Conservation (phyloP, 148 eudicot species). For the Nepenthes gracilis region DNA sequence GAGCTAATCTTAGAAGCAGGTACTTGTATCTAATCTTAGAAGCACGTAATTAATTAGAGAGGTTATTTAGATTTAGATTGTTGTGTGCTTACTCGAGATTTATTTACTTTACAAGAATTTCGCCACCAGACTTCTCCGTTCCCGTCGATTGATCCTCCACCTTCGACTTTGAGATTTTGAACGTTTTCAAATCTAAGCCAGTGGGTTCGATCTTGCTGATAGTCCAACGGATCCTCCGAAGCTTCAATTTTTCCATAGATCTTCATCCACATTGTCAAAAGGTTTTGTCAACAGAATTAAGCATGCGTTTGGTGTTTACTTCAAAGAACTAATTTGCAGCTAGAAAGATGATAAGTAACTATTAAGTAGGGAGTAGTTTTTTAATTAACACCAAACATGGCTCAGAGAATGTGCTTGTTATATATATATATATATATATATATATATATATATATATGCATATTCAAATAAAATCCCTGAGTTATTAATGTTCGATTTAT, state of each 20-base stretch:
- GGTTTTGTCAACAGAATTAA: background rate
- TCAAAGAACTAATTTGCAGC: background rate
- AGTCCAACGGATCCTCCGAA: conserved; percentile 35
- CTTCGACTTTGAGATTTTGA: conserved; percentile 34
- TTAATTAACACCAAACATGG: background rate
- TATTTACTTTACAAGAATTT: conserved; percentile 61
- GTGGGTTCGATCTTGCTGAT: conserved; percentile 23
- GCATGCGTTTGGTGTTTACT: background rate
- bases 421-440: background rate
- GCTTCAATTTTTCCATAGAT: conserved; percentile 60
- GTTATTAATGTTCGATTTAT: no score
- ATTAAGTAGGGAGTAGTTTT: background rate
- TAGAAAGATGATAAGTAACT: no score
- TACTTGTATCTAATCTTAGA: no score
- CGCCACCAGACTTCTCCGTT: conserved; percentile 78
- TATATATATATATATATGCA: no score
- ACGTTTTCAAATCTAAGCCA: conserved; percentile 58
- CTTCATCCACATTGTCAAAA: conserved; percentile 12
- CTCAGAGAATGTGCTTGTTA: background rate
- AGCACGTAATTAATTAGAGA: background rate
- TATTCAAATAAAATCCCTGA: no score
- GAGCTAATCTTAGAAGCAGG: background rate
- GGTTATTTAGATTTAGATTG: background rate
- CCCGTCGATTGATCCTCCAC: conserved; percentile 76
- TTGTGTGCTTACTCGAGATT: conserved; percentile 24